Conservation (phyloP, 305 asterid species). For the Solanum hybrid region DNA sequence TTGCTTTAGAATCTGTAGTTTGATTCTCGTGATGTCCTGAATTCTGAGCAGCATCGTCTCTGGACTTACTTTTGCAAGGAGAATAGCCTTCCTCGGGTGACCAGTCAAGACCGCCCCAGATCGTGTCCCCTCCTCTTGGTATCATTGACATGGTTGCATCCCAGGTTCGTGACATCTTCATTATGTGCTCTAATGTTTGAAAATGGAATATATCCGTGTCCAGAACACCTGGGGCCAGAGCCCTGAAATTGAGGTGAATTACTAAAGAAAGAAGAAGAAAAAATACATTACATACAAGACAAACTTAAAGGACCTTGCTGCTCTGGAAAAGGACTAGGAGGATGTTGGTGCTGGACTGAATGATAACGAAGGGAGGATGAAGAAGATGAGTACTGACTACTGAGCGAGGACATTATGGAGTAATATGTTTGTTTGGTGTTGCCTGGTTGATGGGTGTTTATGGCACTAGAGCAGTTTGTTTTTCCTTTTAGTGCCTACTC, state of each 20-base stretch:
- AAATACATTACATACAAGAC: not conserved
- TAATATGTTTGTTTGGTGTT: not conserved
- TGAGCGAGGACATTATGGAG: not conserved
- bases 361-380: not conserved
- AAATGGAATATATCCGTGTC: constrained; percentile 66
- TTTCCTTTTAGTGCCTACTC: not conserved
- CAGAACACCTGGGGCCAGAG: constrained; percentile 75
- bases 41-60: constrained; percentile 22
- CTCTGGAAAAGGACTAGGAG: not conserved
- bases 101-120: constrained; percentile 95
- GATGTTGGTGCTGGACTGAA: not conserved
- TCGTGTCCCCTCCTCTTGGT: constrained; percentile 87
- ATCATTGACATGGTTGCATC: constrained; percentile 94
- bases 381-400: not conserved
- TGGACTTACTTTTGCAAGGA: constrained; percentile 45
- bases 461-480: not conserved
- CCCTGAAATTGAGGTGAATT: constrained; percentile 36
- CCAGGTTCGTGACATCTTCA: constrained; percentile 95
- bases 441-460: not conserved
- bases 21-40: constrained; percentile 22
- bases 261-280: not conserved
- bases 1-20: constrained; percentile 23
- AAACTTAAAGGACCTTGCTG: not conserved
- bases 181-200: constrained; percentile 74
- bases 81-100: constrained; percentile 64